Evolutionary conservation across 2,329 filamentous ascomycete genomes (phyloP).

Genomic region (Cercospora nicotianae): DNA sequence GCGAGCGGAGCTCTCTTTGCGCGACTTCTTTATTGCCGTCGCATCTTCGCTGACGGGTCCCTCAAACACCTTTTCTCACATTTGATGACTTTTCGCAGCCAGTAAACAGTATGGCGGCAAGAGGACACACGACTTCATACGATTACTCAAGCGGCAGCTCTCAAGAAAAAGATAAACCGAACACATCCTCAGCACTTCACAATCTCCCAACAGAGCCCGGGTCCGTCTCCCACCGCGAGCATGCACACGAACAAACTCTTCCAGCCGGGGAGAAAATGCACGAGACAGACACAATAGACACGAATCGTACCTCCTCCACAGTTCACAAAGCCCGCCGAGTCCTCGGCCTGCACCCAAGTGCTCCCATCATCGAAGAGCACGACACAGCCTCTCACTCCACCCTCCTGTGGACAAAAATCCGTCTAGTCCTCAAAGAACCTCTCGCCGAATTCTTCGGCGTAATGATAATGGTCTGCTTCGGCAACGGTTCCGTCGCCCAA

Average conservation of each 20-base stretch:
- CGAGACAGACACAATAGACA: slow-evolving; percentile 6
- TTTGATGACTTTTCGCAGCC: neutral
- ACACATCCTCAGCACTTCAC: slow-evolving; percentile 8
- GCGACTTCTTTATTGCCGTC: slow-evolving; percentile 2
- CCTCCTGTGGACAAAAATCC: slow-evolving; percentile 42
- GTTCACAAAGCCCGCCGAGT: slow-evolving; percentile 13
- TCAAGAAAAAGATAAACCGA: neutral
- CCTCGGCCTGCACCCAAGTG: slow-evolving; percentile 43
- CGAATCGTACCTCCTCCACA: slow-evolving; percentile 10
- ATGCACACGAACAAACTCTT: slow-evolving; percentile 14
- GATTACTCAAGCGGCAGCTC: neutral
- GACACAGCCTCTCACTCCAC: slow-evolving; percentile 40
- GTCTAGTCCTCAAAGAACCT: slow-evolving; percentile 42
- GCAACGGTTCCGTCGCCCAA: slow-evolving; percentile 48
- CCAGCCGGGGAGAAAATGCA: slow-evolving; percentile 15
- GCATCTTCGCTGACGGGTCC: neutral
- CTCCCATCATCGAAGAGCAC: slow-evolving; percentile 46
- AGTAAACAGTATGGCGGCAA: slow-evolving; percentile 7
- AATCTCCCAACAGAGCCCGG: neutral
- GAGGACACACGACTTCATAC: slow-evolving; percentile 1
- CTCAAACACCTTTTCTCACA: neutral
- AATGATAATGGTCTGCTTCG: slow-evolving; percentile 47
- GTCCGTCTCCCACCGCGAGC: slow-evolving; percentile 8
- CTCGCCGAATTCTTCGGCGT: slow-evolving; percentile 49
- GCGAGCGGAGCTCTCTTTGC: slow-evolving; percentile 1